Conservation (phyloP, 345 rosid genomes). For the Excoecaria agallocha region DNA sequence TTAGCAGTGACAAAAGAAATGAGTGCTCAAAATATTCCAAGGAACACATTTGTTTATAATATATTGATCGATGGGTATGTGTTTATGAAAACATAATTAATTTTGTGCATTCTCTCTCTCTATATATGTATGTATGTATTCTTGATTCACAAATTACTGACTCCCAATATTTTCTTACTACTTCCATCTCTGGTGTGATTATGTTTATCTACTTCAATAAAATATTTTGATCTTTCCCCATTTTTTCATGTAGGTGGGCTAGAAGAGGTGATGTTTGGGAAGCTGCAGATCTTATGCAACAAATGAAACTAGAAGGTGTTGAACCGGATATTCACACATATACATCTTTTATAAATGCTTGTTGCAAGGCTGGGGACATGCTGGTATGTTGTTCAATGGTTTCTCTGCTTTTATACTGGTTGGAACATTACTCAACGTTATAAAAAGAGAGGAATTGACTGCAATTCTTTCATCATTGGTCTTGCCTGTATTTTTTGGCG, state of each 20-base stretch:
- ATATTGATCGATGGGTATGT: constrained; percentile 89
- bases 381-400: constrained; percentile 41
- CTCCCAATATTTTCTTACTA: neutral
- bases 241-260: constrained; percentile 66
- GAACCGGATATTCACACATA: constrained; percentile 87
- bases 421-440: neutral
- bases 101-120: neutral
- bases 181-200: neutral
- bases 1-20: constrained; percentile 92
- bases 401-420: neutral
- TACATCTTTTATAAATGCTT: constrained; percentile 91
- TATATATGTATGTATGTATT: neutral
- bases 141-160: neutral
- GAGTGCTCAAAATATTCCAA: constrained; percentile 70
- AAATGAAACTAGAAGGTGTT: constrained; percentile 84
- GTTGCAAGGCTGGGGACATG: constrained; percentile 98
- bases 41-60: constrained; percentile 82
- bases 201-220: neutral
- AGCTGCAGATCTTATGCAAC: constrained; percentile 92
- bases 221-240: neutral
- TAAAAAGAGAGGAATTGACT: neutral
- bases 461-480: neutral
- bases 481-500: neutral
- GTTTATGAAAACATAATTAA: neutral
- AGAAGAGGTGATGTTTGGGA: constrained; percentile 98